Evolutionary conservation across 140 eudicot species (phyloP), one percentile per base, ranked within the genome.

Genomic region (Anethum foeniculum): DNA sequence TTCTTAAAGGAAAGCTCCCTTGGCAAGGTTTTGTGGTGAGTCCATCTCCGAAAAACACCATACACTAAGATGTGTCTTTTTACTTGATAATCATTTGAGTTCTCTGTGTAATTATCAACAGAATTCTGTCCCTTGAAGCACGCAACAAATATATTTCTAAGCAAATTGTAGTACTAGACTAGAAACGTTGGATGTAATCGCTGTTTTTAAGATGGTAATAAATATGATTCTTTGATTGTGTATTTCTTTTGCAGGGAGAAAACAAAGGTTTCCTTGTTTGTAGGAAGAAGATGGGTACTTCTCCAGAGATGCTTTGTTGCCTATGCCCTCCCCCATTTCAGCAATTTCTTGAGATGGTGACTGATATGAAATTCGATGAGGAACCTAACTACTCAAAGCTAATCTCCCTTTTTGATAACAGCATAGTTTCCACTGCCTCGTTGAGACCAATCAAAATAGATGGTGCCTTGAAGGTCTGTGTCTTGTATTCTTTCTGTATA

Each of bases 181-280:
- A 16, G n/a, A 18, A 28, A 30, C 6, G 7, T 27, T 27, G 39
- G 21, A 14, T 68, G 74, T 28, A 32, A n/a, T n/a, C 12, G 15
- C 3, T 60, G 3, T n/a, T 25, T 11, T 62, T 34, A 69, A 34
- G 43, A 68, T 30, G 44, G 46, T 32, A 32, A 68, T 3, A 21
- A 56, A 19, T 76, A 9, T 71, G 21, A 80, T 76, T 16, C 62
- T 27, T 54, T 65, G 27, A 60, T 5, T 32, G 46, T 27, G 25
- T 60, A 12, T 81, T 83, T 38, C 60, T 49, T 75, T 69, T 52
- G 15, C 88, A 91, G 96, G 96, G 93, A 58, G 96, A 91, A 76
- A 91, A 91, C 85, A 91, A 91, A 82, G 90, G 96, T 79, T 91
- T 91, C 78, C 93, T 91, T 79, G 96, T 91, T 43, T 91, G 91